A percentile compares a stretch with the other conserved stretches of the same genome.
Conservation (phyloP, 768 basidiomycete genomes). For the Serpula lacrymans region DNA sequence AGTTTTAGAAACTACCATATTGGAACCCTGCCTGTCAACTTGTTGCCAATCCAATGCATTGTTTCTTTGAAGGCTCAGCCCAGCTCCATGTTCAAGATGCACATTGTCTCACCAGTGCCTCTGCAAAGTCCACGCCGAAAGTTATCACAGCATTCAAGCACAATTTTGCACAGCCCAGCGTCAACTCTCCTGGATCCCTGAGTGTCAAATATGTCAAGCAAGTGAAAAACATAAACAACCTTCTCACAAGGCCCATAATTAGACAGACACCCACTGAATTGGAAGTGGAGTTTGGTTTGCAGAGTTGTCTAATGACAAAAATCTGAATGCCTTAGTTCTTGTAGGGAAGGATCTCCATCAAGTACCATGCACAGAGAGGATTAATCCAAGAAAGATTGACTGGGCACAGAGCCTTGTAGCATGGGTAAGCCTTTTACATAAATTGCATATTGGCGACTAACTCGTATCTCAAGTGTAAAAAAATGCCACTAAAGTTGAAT, state of each 20-base stretch:
- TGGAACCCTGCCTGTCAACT: slow-evolving; percentile 19
- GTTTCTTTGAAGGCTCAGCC: slow-evolving; percentile 13
- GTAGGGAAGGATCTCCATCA: no score
- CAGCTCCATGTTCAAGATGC: slow-evolving; percentile 6
- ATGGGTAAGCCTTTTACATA: no score
- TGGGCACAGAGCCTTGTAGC: slow-evolving; percentile 2
- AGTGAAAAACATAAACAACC: slow-evolving; percentile 1
- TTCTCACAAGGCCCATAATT: slow-evolving; percentile 1
- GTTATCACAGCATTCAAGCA: slow-evolving; percentile 3
- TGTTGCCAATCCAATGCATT: slow-evolving; percentile 26
- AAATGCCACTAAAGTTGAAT: not conserved
- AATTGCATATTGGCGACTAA: no score
- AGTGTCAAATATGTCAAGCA: not conserved
- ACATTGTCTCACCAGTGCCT: no score
- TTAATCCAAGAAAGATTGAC: not conserved
- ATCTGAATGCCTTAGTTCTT: not conserved
- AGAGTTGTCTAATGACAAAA: slow-evolving; percentile 1
- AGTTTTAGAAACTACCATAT: slow-evolving; percentile 21
- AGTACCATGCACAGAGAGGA: no score
- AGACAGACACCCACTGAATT: not conserved
- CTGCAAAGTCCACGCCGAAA: not conserved
- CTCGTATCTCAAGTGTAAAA: not conserved
- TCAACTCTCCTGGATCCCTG: not conserved
- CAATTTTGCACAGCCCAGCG: not conserved
- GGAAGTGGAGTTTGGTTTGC: not conserved